Evolutionary conservation across 2,329 filamentous ascomycete genomes (phyloP).

Genomic region (Apiospora arundinis): DNA sequence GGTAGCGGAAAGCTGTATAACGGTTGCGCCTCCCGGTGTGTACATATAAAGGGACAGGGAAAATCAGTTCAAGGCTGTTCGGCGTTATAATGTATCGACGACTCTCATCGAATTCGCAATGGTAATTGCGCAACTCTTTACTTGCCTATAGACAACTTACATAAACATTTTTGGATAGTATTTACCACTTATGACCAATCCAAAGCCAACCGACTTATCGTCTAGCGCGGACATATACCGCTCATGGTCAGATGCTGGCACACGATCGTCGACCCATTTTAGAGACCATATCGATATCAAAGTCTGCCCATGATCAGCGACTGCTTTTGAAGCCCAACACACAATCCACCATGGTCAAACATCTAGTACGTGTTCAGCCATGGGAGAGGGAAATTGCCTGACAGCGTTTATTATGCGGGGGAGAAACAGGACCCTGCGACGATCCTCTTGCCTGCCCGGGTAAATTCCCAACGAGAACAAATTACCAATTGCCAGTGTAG

Average conservation of each 20-base stretch:
- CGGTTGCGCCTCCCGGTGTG: not conserved
- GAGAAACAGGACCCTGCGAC: not conserved
- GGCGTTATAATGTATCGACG: constrained; percentile 4
- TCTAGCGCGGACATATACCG: not conserved
- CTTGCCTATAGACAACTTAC: constrained; percentile 3
- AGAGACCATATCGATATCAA: not conserved
- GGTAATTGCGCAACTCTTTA: not conserved
- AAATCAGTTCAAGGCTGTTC: not conserved
- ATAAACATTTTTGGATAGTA: constrained; percentile 2
- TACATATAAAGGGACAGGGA: not conserved
- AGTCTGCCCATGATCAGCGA: not conserved
- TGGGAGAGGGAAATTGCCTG: not conserved
- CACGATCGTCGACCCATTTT: not conserved
- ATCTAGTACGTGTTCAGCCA: not conserved
- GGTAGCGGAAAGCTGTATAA: not conserved
- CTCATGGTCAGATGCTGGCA: not conserved
- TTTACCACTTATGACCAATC: not conserved
- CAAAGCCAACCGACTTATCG: not conserved
- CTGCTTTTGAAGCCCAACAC: not conserved
- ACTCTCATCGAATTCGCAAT: constrained; percentile 1
- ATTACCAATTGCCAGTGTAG: not conserved
- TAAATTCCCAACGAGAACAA: not conserved
- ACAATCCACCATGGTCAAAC: not conserved
- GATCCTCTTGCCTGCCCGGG: not conserved
- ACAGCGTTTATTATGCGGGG: constrained; percentile 14